Conservation (phyloP, 345 rosid genomes). For the Gossypium longicalyx region DNA sequence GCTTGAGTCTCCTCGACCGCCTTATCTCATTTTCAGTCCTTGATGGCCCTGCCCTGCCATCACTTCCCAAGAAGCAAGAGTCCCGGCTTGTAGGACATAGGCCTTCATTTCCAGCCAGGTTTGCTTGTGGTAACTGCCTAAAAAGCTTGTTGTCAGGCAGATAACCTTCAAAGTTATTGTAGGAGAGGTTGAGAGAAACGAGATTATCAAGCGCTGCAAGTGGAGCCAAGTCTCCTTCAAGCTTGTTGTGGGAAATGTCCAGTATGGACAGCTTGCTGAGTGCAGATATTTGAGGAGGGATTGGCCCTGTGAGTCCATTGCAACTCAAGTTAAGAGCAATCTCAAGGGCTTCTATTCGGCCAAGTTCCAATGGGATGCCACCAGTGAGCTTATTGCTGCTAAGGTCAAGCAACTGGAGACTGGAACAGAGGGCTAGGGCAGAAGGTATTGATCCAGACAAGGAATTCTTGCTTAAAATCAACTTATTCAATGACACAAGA, state of each 20-base stretch:
- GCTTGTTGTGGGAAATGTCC: slow-evolving; percentile 81
- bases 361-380: slow-evolving; percentile 64
- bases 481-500: slow-evolving; percentile 62
- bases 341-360: slow-evolving; percentile 68
- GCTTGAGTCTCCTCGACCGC: slow-evolving; percentile 54
- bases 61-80: slow-evolving; percentile 53
- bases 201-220: slow-evolving; percentile 68
- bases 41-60: slow-evolving; percentile 30
- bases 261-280: slow-evolving; percentile 77
- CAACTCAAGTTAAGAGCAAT: slow-evolving; percentile 86
- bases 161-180: slow-evolving; percentile 76
- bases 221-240: slow-evolving; percentile 55
- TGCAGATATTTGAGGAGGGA: slow-evolving; percentile 65
- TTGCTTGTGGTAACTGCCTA: slow-evolving; percentile 49
- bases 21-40: slow-evolving; percentile 25
- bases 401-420: slow-evolving; percentile 87
- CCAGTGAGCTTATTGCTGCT: slow-evolving; percentile 72
- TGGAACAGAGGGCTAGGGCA: slow-evolving; percentile 63
- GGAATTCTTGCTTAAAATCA: slow-evolving; percentile 54
- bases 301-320: slow-evolving; percentile 66
- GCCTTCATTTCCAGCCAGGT: slow-evolving; percentile 57
- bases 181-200: slow-evolving; percentile 72
- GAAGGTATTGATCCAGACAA: slow-evolving; percentile 72
- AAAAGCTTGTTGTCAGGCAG: slow-evolving; percentile 88
- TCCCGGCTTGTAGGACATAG: slow-evolving; percentile 59